A percentile compares a stretch with the other conserved stretches of the same genome.
These are phyloP conservation scores for Suillus weaverae DNA, from an alignment of 768 basidiomycete species.

Conservation along the genomic window DNA sequence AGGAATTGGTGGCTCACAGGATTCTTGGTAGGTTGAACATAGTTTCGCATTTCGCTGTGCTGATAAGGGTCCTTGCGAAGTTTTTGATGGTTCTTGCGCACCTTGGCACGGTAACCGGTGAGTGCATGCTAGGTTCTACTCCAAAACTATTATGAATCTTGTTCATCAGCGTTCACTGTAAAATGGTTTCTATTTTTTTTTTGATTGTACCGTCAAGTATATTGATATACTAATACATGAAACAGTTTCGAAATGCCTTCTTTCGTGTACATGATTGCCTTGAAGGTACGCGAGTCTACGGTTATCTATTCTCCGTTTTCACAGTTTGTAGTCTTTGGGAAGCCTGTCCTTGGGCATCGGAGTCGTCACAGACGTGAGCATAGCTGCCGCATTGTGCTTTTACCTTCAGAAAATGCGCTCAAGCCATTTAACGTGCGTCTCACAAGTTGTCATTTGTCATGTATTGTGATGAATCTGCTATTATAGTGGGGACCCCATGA, in stretches of 20 bases:
- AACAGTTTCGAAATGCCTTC: slow-evolving; percentile 42
- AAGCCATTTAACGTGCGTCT: slow-evolving; percentile 43
- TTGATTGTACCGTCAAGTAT: background rate
- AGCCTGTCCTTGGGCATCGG: slow-evolving; percentile 50
- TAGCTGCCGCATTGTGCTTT: slow-evolving; percentile 51
- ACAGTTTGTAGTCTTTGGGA: slow-evolving; percentile 41
- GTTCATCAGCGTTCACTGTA: slow-evolving; percentile 41
- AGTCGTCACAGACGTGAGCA: slow-evolving; percentile 50
- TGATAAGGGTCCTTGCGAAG: slow-evolving; percentile 29
- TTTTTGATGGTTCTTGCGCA: slow-evolving; percentile 48
- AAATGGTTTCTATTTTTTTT: slow-evolving; percentile 36
- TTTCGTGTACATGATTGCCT: slow-evolving; percentile 40
- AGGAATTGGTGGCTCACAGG: slow-evolving; percentile 48
- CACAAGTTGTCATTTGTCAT: background rate
- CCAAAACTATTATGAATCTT: slow-evolving; percentile 1
- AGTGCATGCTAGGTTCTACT: slow-evolving; percentile 10
- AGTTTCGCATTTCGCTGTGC: background rate
- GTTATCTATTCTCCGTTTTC: background rate
- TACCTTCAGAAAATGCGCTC: slow-evolving; percentile 57
- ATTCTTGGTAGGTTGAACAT: slow-evolving; percentile 40
- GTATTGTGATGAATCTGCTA: slow-evolving; percentile 2
- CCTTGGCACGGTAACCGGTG: slow-evolving; percentile 45
- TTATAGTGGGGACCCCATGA: slow-evolving; percentile 53
- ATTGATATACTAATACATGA: background rate
- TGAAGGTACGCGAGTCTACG: slow-evolving; percentile 41